A percentile compares a stretch with the other conserved stretches of the same genome.
These are phyloP conservation scores for Pseudognaphalium luteoalbum DNA, from an alignment of 129 eudicot species.

Conservation along the genomic window DNA sequence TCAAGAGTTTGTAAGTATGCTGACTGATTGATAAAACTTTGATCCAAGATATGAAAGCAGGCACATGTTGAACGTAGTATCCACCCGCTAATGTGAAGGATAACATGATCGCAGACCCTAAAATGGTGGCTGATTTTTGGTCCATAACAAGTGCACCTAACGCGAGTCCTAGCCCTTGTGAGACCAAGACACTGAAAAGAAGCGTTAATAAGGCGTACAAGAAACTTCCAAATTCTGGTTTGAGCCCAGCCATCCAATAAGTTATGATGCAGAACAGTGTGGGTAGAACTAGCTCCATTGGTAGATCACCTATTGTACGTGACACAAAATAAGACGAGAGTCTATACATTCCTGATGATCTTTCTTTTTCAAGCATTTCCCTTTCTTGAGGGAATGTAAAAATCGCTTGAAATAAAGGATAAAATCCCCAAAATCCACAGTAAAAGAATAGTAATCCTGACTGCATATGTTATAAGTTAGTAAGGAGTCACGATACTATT, in stretches of 20 bases:
- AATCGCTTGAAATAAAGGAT: slow-evolving; percentile 71
- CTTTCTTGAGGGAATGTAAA: slow-evolving; percentile 85
- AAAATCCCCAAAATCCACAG: slow-evolving; percentile 77
- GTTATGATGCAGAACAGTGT: slow-evolving; percentile 54
- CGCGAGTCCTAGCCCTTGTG: slow-evolving; percentile 87
- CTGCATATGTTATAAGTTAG: slow-evolving; percentile 36
- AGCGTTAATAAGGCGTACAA: slow-evolving; percentile 35
- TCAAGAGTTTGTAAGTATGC: slow-evolving; percentile 60
- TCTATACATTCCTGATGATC: slow-evolving; percentile 83
- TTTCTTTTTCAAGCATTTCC: slow-evolving; percentile 62
- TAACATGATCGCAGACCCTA: slow-evolving; percentile 72
- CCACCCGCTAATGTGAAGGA: slow-evolving; percentile 66
- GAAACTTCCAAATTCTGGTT: slow-evolving; percentile 42
- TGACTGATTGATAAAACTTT: slow-evolving; percentile 57
- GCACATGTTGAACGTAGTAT: slow-evolving; percentile 73
- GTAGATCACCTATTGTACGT: slow-evolving; percentile 62
- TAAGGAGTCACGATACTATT: neutral
- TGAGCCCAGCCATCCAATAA: slow-evolving; percentile 91
- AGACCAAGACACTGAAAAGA: slow-evolving; percentile 51
- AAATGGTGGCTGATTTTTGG: slow-evolving; percentile 49
- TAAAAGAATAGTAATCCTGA: slow-evolving; percentile 66
- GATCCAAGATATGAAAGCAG: slow-evolving; percentile 71
- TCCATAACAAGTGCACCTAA: slow-evolving; percentile 83
- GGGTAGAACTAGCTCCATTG: slow-evolving; percentile 80
- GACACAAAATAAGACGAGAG: slow-evolving; percentile 81